A percentile compares a stretch with the other conserved stretches of the same genome.
phyloP scores from a whole-genome alignment of 139 green algal species.

The Zygnema cylindricum region DNA sequence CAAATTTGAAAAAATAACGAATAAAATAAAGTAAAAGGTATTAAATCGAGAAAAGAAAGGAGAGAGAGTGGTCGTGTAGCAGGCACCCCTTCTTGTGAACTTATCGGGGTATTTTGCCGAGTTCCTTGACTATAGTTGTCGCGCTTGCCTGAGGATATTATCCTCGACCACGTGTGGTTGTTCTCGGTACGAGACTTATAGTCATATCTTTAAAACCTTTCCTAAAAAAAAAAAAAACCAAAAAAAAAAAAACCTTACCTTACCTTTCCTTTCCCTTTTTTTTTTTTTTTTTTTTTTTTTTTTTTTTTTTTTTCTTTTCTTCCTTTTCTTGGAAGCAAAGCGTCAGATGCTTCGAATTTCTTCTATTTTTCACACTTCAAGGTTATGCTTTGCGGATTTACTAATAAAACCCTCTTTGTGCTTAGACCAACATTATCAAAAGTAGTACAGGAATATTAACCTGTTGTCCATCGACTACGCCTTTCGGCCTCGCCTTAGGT shows the following conservation, averaged over 20 bases:
- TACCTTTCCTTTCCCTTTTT: too few species aligned
- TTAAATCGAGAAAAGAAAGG: too few species aligned
- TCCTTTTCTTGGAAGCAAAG: conserved; percentile 48
- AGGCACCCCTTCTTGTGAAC: conserved; percentile 71
- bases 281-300: too few species aligned
- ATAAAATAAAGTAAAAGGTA: too few species aligned
- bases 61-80: too few species aligned
- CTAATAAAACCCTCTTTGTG: not conserved
- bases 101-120: conserved; percentile 75
- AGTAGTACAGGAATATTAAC: conserved; percentile 50
- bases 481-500: conserved; percentile 66
- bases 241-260: too few species aligned
- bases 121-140: conserved; percentile 76
- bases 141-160: conserved; percentile 71
- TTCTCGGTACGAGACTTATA: conserved; percentile 80
- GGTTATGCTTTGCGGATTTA: not conserved
- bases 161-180: conserved; percentile 75
- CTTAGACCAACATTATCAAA: not conserved
- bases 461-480: conserved; percentile 41
- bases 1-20: too few species aligned
- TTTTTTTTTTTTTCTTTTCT: conserved; percentile 55
- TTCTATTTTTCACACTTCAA: not conserved
- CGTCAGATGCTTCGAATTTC: too few species aligned
- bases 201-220: too few species aligned
- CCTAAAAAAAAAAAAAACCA: too few species aligned